Evolutionary conservation across 345 rosid species (phyloP), one percentile per base, ranked within the genome.

Genomic region (Nephelium lappaceum): DNA sequence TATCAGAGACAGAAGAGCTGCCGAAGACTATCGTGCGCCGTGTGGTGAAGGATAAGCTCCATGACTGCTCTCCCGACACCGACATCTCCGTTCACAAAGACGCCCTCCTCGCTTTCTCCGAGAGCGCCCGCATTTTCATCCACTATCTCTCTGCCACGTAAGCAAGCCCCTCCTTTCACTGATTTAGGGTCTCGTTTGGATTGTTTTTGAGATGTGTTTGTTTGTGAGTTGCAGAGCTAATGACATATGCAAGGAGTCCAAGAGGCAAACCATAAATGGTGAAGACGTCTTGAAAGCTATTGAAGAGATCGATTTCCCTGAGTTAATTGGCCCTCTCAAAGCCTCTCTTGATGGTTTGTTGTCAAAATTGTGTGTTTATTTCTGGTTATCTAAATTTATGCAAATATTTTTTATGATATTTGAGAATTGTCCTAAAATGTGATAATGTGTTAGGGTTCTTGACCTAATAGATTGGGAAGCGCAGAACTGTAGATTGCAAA

Each of bases 1-100:
- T 86, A 3, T 4, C 88, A 8, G 88, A 86, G 73, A 86, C 81
- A 69, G 97, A 95, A 82, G 99, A 89, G 93, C 90, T 95, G 72
- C 97, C 95, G 36, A 86, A 85, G 80, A 90, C 98, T 43, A 91
- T 93, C 7, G 97, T 93, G 77, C 95, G 94, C 63, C 92, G 99
- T 41, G 91, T 93, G 77, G 98, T 93, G 86, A 95, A 93, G 83
- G 96, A 90, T 45, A 89, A 92, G 90, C 89, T 95, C 6, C 83
- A 93, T 45, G 87, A 86, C 38, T 89, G 93, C 79, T 95, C 96
- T 66, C 87, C 88, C 16, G 93, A 89, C 67, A 82, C 81, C 78
- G 98, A 90, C 81, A 75, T 93, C 14, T 38, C 67, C 76, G 77
- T 91, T 79, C 91, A 86, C 86, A 89, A 79, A 80, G 95, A 89